A percentile compares a stretch with the other conserved stretches of the same genome.
These are phyloP conservation scores for Abortiporus biennis DNA, from an alignment of 1,284 basidiomycete species.

Conservation along the genomic window DNA sequence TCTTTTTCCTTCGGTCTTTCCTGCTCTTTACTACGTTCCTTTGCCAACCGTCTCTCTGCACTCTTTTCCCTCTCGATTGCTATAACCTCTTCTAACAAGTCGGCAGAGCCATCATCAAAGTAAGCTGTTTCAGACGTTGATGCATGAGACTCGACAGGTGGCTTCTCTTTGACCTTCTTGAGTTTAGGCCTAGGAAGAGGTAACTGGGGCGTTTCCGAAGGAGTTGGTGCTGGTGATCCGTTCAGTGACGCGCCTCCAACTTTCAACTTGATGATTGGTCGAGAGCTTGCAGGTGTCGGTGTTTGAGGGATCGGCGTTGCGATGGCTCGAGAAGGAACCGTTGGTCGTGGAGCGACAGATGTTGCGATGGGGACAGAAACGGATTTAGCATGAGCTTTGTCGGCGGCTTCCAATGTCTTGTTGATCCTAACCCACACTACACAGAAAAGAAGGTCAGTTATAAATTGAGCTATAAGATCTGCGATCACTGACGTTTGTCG, in stretches of 20 bases:
- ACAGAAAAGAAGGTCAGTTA: constrained; percentile 9
- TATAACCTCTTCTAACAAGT: constrained; percentile 74
- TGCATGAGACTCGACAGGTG: background rate
- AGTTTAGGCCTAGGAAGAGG: constrained; percentile 31
- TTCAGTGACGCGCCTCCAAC: constrained; percentile 28
- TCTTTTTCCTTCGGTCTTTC: constrained; percentile 11
- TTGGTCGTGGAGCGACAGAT: constrained; percentile 21
- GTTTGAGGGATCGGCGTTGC: constrained; percentile 28
- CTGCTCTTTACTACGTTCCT: background rate
- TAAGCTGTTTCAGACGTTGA: constrained; percentile 23
- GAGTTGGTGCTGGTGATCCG: constrained; percentile 6
- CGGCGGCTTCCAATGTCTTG: constrained; percentile 60
- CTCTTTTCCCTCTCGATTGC: constrained; percentile 69
- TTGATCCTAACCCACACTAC: constrained; percentile 73
- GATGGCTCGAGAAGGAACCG: constrained; percentile 23
- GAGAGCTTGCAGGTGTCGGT: constrained; percentile 21
- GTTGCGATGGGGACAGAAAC: constrained; percentile 6
- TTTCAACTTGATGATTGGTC: constrained; percentile 56
- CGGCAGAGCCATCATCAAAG: constrained; percentile 71
- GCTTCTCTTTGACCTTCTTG: constrained; percentile 36
- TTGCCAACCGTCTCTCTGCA: constrained; percentile 28
- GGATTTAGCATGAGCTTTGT: constrained; percentile 29
- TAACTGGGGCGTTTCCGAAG: constrained; percentile 16
- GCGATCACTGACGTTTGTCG: constrained; percentile 66
- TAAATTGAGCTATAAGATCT: constrained; percentile 4